Evolutionary conservation across 140 eudicot genomes (phyloP).

Genomic region (Cichorium intybus): DNA sequence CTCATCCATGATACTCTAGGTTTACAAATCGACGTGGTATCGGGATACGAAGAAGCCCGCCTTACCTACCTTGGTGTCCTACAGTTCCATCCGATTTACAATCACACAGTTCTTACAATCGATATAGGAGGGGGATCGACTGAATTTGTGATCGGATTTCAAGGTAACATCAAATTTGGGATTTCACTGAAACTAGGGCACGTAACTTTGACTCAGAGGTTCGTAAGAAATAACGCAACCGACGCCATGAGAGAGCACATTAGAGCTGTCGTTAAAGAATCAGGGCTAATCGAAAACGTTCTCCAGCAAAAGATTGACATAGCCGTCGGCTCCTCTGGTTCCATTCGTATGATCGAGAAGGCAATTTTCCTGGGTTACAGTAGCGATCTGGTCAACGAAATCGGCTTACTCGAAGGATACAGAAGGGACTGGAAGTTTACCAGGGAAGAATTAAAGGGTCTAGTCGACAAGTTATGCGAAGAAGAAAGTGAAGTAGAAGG

Average conservation of each 20-base stretch:
- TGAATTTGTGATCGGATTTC: constrained; percentile 57
- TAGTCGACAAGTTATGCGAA: constrained; percentile 47
- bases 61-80: constrained; percentile 64
- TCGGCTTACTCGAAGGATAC: constrained; percentile 41
- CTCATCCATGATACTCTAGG: constrained; percentile 44
- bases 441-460: constrained; percentile 50
- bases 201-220: constrained; percentile 55
- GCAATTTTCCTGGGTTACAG: constrained; percentile 54
- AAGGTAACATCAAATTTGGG: constrained; percentile 42
- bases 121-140: constrained; percentile 96
- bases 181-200: constrained; percentile 68
- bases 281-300: constrained; percentile 53
- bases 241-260: constrained; percentile 47
- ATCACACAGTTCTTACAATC: constrained; percentile 42
- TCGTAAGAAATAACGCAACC: constrained; percentile 23
- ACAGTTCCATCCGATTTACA: constrained; percentile 48
- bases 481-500: constrained; percentile 31
- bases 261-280: constrained; percentile 31
- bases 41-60: constrained; percentile 74
- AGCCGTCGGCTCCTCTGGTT: constrained; percentile 82
- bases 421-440: constrained; percentile 68
- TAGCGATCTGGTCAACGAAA: constrained; percentile 24
- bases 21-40: constrained; percentile 41
- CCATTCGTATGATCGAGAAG: constrained; percentile 71
- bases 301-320: constrained; percentile 39